Percentiles rank a stretch among this genome's conserved stretches.
phyloP scores from a whole-genome alignment of 2,329 filamentous ascomycete genomes.

The Stenocarpella maydis region DNA sequence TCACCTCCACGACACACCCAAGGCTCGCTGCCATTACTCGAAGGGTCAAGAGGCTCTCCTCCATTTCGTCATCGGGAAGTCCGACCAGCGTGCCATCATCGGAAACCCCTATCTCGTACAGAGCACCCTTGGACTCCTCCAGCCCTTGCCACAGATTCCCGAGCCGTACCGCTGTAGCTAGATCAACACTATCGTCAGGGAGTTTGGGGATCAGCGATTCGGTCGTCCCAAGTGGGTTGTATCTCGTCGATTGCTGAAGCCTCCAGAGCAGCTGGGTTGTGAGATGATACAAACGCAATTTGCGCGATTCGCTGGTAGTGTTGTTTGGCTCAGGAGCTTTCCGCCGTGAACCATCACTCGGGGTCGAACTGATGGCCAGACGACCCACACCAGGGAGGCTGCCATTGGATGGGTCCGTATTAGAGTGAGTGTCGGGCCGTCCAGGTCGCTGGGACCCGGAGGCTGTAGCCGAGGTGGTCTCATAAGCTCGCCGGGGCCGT shows the following conservation, averaged over 20 bases:
- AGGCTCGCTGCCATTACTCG: constrained; percentile 91
- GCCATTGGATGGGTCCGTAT: neutral
- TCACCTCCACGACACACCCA: constrained; percentile 83
- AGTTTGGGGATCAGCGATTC: constrained; percentile 79
- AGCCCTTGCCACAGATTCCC: constrained; percentile 76
- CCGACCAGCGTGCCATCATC: constrained; percentile 94
- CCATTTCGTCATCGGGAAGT: constrained; percentile 87
- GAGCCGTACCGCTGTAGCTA: constrained; percentile 56
- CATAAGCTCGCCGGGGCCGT: constrained; percentile 74
- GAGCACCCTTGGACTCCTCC: constrained; percentile 89
- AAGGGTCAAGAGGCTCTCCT: constrained; percentile 87
- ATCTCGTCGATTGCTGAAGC: constrained; percentile 88
- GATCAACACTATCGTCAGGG: constrained; percentile 67
- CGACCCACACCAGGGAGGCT: constrained; percentile 36
- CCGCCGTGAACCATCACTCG: constrained; percentile 11
- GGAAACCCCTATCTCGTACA: constrained; percentile 96
- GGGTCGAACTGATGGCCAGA: constrained; percentile 40
- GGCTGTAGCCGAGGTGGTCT: constrained; percentile 69
- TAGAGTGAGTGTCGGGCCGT: neutral
- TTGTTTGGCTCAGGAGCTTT: constrained; percentile 27
- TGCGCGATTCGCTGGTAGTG: constrained; percentile 70
- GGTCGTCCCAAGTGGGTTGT: constrained; percentile 51
- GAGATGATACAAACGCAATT: constrained; percentile 86
- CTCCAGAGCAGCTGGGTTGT: constrained; percentile 97
- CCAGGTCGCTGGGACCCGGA: constrained; percentile 27